A percentile compares a stretch with the other conserved stretches of the same genome.
These are phyloP conservation scores for Candida tallmaniae DNA, from an alignment of 805 yeast species.

Conservation along the genomic window DNA sequence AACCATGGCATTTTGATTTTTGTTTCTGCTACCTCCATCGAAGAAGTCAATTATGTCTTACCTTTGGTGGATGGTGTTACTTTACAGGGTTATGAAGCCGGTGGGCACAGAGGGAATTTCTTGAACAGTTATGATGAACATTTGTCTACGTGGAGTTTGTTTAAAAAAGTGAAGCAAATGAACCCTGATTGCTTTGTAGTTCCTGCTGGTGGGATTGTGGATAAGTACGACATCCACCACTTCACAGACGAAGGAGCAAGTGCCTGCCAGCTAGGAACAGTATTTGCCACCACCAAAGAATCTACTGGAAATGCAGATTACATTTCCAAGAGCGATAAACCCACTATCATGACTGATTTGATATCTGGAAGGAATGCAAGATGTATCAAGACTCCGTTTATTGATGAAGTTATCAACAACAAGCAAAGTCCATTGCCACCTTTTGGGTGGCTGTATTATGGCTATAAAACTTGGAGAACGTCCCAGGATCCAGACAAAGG, in stretches of 20 bases:
- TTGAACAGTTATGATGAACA: conserved; percentile 24
- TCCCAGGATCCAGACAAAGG: conserved; percentile 14
- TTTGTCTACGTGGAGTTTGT: conserved; percentile 30
- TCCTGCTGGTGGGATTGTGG: conserved; percentile 53
- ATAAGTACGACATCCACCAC: conserved; percentile 22
- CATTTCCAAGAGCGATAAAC: conserved; percentile 8
- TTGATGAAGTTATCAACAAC: conserved; percentile 15
- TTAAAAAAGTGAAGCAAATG: conserved; percentile 16
- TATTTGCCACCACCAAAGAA: conserved; percentile 39
- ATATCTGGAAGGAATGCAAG: conserved; percentile 40
- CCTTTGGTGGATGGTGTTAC: conserved; percentile 45
- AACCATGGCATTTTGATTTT: conserved; percentile 36
- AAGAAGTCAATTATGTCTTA: conserved; percentile 24
- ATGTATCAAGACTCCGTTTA: conserved; percentile 32
- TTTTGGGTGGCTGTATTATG: conserved; percentile 31
- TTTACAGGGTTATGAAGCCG: conserved; percentile 60
- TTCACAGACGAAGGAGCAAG: conserved; percentile 41
- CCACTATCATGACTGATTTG: conserved; percentile 28
- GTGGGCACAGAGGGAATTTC: conserved; percentile 59
- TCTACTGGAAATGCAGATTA: conserved; percentile 15
- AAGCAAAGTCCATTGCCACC: conserved; percentile 22
- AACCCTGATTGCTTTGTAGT: conserved; percentile 22
- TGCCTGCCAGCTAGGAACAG: conserved; percentile 55
- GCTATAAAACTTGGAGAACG: conserved; percentile 21
- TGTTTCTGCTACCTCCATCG: conserved; percentile 43